Percentiles rank a stretch among this genome's conserved stretches.
These are phyloP conservation scores for Mycena capillaripes DNA, from an alignment of 768 basidiomycete species.

Conservation along the genomic window DNA sequence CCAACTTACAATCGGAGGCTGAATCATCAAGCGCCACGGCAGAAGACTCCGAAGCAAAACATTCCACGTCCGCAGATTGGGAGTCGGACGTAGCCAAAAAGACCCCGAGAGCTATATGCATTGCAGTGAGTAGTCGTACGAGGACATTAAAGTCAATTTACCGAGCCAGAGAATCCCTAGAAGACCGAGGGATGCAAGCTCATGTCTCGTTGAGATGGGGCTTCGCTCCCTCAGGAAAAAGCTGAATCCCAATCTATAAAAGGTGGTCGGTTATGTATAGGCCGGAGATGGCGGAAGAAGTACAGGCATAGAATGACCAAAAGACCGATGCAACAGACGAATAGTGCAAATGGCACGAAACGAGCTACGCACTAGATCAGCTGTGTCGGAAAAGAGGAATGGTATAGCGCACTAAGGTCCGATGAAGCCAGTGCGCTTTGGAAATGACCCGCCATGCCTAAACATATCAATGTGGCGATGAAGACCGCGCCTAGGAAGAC, in stretches of 20 bases:
- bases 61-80: conserved; percentile 86
- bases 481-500: conserved; percentile 68
- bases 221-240: conserved; percentile 75
- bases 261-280: neutral
- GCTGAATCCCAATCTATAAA: conserved; percentile 72
- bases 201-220: conserved; percentile 84
- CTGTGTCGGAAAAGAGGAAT: conserved; percentile 18
- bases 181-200: conserved; percentile 79
- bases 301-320: conserved; percentile 78
- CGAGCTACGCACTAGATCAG: conserved; percentile 65
- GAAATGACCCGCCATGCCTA: conserved; percentile 86
- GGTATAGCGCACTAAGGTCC: conserved; percentile 77
- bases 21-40: conserved; percentile 67
- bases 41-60: conserved; percentile 71
- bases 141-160: conserved; percentile 48
- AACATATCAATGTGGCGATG: conserved; percentile 82
- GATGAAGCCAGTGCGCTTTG: conserved; percentile 78
- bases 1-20: conserved; percentile 74
- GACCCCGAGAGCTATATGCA: conserved; percentile 74
- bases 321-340: conserved; percentile 80
- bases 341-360: conserved; percentile 89
- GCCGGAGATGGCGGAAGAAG: neutral
- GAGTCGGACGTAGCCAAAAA: conserved; percentile 83
- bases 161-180: conserved; percentile 86
- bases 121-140: conserved; percentile 34